Evolutionary conservation across 1,284 basidiomycete species (phyloP), one percentile per base, ranked within the genome.

Genomic region (Hemileia vastatrix): DNA sequence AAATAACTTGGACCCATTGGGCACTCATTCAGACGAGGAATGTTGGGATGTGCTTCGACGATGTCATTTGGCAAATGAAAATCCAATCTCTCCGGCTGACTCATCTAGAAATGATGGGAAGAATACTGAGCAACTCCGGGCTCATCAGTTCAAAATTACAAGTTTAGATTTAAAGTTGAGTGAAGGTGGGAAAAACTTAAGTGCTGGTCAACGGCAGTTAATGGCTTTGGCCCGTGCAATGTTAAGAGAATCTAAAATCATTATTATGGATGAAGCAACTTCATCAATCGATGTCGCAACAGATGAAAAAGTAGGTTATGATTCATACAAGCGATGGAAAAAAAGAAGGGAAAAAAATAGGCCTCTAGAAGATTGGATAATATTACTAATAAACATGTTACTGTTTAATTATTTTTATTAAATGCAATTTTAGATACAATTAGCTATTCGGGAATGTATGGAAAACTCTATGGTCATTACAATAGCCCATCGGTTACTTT

Each of bases 231-330:
- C 74, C 1, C 67, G 73, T 1, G 73, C 74, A 0, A 57, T 75
- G 33, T 64, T 75, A 11, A 64, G 68, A 23, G 62, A 67, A 6
- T 66, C 71, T 1, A 70, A 67, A 48, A 61, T 76, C 40, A 66
- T 76, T 44, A 65, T 76, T n/a, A 70, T 76, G 58, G 74, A 76
- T 64, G 73, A 76, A 59, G 73, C 74, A 1, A 71, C 70, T 5
- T 67, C 70, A n/a, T 71, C 71, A 6, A 70, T 72, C 23, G 74
- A 76, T 33, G 15, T 61, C 27, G 44, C 23, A 33, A 54, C 59
- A 13, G 59, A 60, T 64, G 65, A 32, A 64, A 68, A 21, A 71
- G 58, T 61, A 33, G 3, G n/a, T 27, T 6, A 24, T 11, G 19
- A 15, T 18, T 23, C 13, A 24, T 56, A 1, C 15, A 18, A 18